Percentiles rank a stretch among this genome's conserved stretches.
Evolutionary conservation across 148 eudicot genomes (phyloP).

Genomic region (Rhododendron griersonianum): DNA sequence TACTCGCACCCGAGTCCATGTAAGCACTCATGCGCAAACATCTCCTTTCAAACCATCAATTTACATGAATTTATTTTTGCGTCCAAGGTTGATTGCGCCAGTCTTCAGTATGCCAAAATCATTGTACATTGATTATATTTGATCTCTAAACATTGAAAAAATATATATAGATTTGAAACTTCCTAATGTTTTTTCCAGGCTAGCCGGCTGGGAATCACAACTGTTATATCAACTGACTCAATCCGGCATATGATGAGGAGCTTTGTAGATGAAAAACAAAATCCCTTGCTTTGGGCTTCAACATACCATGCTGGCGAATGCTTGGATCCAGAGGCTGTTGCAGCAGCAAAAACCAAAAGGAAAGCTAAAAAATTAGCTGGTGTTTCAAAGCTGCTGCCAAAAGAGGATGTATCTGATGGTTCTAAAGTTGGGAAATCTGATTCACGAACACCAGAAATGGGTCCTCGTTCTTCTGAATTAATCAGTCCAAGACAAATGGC

Average conservation of each 20-base stretch:
- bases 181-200: constrained; percentile 41
- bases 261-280: constrained; percentile 89
- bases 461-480: constrained; percentile 30
- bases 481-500: constrained; percentile 91
- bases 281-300: constrained; percentile 95
- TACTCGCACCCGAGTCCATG: too few relatives aligned
- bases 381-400: constrained; percentile 23
- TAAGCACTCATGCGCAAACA: not conserved
- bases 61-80: not conserved
- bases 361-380: constrained; percentile 70
- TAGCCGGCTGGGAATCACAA: constrained; percentile 91
- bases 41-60: not conserved
- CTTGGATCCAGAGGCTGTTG: constrained; percentile 87
- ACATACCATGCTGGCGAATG: constrained; percentile 96
- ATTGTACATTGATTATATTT: not conserved
- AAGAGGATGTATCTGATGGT: constrained; percentile 38
- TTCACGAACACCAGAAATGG: constrained; percentile 27
- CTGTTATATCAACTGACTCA: constrained; percentile 93
- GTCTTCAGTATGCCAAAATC: constrained; percentile 1
- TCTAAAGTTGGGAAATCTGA: constrained; percentile 32
- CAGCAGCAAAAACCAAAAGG: constrained; percentile 80
- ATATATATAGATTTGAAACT: not conserved
- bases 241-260: constrained; percentile 99
- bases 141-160: not conserved
- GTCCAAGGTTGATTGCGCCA: not conserved